Conservation (phyloP, 2,329 filamentous ascomycete genomes). For the Penicillium sp. region DNA sequence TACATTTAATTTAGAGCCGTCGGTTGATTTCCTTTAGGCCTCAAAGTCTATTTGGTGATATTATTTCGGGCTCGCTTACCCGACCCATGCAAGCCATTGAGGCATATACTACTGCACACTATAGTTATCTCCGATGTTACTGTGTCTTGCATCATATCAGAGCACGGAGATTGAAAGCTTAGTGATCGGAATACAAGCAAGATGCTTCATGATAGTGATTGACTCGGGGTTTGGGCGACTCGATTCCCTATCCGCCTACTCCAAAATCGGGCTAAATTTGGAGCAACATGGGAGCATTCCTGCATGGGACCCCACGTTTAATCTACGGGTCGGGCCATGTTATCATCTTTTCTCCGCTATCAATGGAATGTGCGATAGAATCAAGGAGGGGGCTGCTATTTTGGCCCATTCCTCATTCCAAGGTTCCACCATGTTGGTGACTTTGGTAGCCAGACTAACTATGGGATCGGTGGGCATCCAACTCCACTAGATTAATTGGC, state of each 20-base stretch:
- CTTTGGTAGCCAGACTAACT: no score
- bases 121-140: neutral
- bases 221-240: no score
- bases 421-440: neutral
- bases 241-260: neutral
- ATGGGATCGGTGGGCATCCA: no score
- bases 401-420: neutral
- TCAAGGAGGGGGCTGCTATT: neutral
- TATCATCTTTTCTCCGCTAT: slow-evolving; percentile 7
- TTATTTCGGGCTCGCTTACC: neutral
- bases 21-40: neutral
- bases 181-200: neutral
- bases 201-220: neutral
- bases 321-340: slow-evolving; percentile 21
- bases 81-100: neutral
- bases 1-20: neutral
- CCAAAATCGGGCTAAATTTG: neutral
- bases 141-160: neutral
- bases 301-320: slow-evolving; percentile 27
- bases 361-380: neutral
- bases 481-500: no score
- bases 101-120: slow-evolving; percentile 1
- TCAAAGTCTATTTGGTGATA: neutral
- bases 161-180: neutral
- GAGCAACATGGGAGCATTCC: slow-evolving; percentile 13